These are phyloP conservation scores for Sphagnum fallax DNA, from an alignment of 228 moss, liverwort and hornwort species.

Conservation along the genomic window DNA sequence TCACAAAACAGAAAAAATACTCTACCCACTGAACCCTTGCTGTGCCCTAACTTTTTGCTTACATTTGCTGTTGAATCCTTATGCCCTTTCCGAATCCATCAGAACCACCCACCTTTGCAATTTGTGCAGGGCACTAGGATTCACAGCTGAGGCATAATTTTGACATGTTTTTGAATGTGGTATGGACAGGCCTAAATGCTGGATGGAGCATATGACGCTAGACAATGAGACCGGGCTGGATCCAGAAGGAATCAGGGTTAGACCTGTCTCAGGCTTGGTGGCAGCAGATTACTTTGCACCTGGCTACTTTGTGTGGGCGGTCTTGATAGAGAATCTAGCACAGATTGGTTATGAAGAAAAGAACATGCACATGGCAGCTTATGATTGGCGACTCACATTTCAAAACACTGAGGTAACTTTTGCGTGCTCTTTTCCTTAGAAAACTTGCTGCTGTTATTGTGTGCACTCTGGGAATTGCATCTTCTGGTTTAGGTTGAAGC, in stretches of 20 bases:
- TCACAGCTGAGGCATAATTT: too few species aligned
- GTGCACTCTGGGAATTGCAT: too few species aligned
- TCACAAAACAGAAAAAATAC: too few species aligned
- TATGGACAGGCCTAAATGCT: slow-evolving; percentile 48
- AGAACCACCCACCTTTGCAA: too few species aligned
- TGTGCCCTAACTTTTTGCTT: too few species aligned
- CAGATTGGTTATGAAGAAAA: slow-evolving; percentile 59
- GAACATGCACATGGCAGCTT: slow-evolving; percentile 60
- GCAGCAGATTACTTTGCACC: slow-evolving; percentile 70
- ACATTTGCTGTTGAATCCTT: too few species aligned
- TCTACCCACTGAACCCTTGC: too few species aligned
- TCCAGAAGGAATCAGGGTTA: slow-evolving; percentile 38
- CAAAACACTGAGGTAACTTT: slow-evolving; percentile 50
- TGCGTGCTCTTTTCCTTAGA: not conserved
- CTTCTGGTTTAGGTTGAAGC: too few species aligned
- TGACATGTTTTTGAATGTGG: too few species aligned
- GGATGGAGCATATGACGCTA: slow-evolving; percentile 63
- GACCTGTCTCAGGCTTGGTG: slow-evolving; percentile 44
- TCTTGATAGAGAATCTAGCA: slow-evolving; percentile 55
- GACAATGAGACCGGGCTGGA: slow-evolving; percentile 66
- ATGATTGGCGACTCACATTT: slow-evolving; percentile 60
- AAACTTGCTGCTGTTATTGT: not conserved
- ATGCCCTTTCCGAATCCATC: too few species aligned
- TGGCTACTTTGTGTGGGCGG: slow-evolving; percentile 69
- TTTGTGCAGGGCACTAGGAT: too few species aligned